Conservation (phyloP, 768 basidiomycete genomes). For the Xerocomus spinulosus region DNA sequence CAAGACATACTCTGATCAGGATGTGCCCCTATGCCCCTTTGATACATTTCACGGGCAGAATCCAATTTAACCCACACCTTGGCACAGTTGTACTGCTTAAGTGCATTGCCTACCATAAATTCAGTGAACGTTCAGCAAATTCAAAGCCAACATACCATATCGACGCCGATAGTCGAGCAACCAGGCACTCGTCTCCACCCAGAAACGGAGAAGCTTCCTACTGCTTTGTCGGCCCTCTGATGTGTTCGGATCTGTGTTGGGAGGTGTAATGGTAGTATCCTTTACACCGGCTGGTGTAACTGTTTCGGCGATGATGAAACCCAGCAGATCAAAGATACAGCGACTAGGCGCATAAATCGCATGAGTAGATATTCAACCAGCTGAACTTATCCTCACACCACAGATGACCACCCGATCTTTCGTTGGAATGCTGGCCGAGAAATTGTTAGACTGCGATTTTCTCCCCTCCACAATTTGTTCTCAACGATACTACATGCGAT, state of each 20-base stretch:
- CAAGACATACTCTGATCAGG: slow-evolving; percentile 62
- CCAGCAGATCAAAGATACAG: slow-evolving; percentile 39
- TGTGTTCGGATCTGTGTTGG: slow-evolving; percentile 45
- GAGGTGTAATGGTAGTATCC: slow-evolving; percentile 50
- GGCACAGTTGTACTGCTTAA: slow-evolving; percentile 41
- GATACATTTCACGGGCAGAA: slow-evolving; percentile 65
- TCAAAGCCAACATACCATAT: slow-evolving; percentile 34
- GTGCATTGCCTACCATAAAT: slow-evolving; percentile 36
- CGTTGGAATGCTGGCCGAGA: slow-evolving; percentile 49
- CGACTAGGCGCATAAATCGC: slow-evolving; percentile 26
- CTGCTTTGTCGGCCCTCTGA: slow-evolving; percentile 48
- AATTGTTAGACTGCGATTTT: slow-evolving; percentile 54
- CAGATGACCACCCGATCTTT: slow-evolving; percentile 63
- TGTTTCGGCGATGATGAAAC: slow-evolving; percentile 31
- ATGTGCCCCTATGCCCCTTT: slow-evolving; percentile 69
- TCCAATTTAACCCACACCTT: slow-evolving; percentile 50
- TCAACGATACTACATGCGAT: slow-evolving; percentile 55
- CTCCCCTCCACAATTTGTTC: slow-evolving; percentile 70
- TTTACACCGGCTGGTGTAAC: slow-evolving; percentile 23
- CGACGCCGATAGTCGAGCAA: slow-evolving; percentile 51
- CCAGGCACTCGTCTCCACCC: slow-evolving; percentile 75
- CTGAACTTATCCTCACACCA: slow-evolving; percentile 43
- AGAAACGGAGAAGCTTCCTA: slow-evolving; percentile 66
- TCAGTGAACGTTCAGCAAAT: slow-evolving; percentile 10
- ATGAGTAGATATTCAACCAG: slow-evolving; percentile 9